Percentiles rank a stretch among this genome's conserved stretches.
phyloP scores from a whole-genome alignment of 306 rosid species.

The Medicago truncatula region DNA sequence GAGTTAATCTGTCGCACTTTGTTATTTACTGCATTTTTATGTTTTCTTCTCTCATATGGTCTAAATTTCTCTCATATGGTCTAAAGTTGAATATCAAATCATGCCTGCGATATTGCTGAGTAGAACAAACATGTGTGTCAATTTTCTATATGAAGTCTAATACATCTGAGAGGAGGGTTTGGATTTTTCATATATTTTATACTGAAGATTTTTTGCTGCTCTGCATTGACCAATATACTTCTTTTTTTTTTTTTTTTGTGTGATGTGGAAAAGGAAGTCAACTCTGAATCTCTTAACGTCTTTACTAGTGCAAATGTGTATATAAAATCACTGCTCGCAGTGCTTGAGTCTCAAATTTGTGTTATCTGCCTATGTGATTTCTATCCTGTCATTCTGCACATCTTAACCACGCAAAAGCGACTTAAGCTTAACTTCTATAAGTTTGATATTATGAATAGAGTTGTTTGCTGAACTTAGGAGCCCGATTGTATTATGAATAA shows the following conservation, averaged over 20 bases:
- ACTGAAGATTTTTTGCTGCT: neutral
- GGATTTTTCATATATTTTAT: neutral
- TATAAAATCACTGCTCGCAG: neutral
- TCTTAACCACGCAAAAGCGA: neutral
- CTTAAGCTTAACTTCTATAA: neutral
- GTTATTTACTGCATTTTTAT: neutral
- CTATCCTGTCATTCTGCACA: neutral
- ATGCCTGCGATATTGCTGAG: neutral
- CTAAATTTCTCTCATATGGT: slow-evolving; percentile 3
- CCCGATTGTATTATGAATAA: neutral
- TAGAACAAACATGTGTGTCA: slow-evolving; percentile 8
- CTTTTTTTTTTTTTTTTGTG: neutral
- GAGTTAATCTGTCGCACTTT: neutral
- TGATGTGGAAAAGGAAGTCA: slow-evolving; percentile 11
- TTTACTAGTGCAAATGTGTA: neutral
- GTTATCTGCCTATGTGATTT: slow-evolving; percentile 1
- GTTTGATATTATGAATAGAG: slow-evolving; percentile 10
- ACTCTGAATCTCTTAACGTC: slow-evolving; percentile 10
- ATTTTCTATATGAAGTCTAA: neutral
- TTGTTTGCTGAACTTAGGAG: neutral
- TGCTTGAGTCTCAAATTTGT: slow-evolving; percentile 11
- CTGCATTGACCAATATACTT: slow-evolving; percentile 3
- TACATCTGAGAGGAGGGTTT: slow-evolving; percentile 5
- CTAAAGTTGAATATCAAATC: slow-evolving; percentile 15
- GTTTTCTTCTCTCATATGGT: neutral